Evolutionary conservation across 805 yeast species (phyloP), one percentile per base, ranked within the genome.

Genomic region (Nakazawaea laoshanensis): DNA sequence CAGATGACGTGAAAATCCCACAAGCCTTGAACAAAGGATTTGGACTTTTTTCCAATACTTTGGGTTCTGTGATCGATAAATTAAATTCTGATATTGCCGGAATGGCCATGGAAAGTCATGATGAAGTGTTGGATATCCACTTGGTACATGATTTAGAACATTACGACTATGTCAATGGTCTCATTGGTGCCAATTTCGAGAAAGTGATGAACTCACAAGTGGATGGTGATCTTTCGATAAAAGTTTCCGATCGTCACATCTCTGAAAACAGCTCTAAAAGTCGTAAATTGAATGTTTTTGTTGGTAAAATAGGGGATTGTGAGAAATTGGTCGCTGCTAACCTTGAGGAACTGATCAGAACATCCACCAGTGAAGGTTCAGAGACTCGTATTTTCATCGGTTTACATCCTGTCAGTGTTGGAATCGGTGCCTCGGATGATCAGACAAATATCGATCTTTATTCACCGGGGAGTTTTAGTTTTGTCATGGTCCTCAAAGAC

Each of bases 301-400:
- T 67, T 14, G 96, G 96, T 7, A 80, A 81, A 42, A 47, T 75
- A 1, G 70, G 75, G 27, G 94, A 86, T 52, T 96, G 92, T 10
- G 94, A 83, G 47, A 89, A 92, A 53, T 68, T 92, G 38, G 81
- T 94, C 25, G 67, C 73, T 46, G 97, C 96, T 4, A 88, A 86
- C 49, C 66, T 89, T 45, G 95, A 86, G 19, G 74, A 76, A 34
- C 74, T 77, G n/a, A 67, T 78, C 33, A 67, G 71, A 62, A 58
- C 57, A 50, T 34, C 57, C 42, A 7, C 14, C 36, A 2, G 37
- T 36, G n/a, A 30, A 35, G n/a, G 27, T 15, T 10, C 24, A 33
- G 11, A 43, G 39, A 18, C 63, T 7, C 31, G 45, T 14, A 44
- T 57, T 24, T 56, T 47, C 33, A 49, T 57, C 24, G 59, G 61